Evolutionary conservation across 2,329 filamentous ascomycete species (phyloP).

Genomic region (Neofusicoccum sp.): DNA sequence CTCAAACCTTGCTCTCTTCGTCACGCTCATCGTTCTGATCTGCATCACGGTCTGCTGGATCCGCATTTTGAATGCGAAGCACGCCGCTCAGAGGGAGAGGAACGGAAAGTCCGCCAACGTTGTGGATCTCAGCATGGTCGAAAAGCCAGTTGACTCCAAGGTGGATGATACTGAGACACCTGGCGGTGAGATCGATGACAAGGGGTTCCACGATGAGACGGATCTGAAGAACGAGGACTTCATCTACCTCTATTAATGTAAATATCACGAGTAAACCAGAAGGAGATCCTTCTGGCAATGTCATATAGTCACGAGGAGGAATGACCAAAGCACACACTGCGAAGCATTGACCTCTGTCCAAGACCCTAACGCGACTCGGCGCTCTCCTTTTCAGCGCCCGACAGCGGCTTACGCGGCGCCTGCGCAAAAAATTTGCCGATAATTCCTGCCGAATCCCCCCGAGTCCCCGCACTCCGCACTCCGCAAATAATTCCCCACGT

Average conservation of each 20-base stretch:
- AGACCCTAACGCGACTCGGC: too few species aligned
- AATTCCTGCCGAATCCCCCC: background rate
- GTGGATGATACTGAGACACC: slow-evolving; percentile 30
- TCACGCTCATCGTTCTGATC: slow-evolving; percentile 56
- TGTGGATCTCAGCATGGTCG: slow-evolving; percentile 59
- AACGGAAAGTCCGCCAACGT: slow-evolving; percentile 60
- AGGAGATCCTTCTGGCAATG: background rate
- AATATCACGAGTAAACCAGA: background rate
- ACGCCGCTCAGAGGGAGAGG: slow-evolving; percentile 53
- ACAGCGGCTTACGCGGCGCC: too few species aligned
- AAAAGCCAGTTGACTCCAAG: slow-evolving; percentile 39
- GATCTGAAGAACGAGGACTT: slow-evolving; percentile 65
- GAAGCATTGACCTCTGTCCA: too few species aligned
- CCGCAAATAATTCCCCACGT: background rate
- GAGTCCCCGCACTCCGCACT: background rate
- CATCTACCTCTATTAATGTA: slow-evolving; percentile 53
- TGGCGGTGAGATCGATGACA: slow-evolving; percentile 33
- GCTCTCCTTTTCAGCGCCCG: too few species aligned
- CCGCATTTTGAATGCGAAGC: slow-evolving; percentile 53
- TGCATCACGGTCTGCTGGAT: slow-evolving; percentile 48
- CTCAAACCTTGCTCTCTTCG: slow-evolving; percentile 61
- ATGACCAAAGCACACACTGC: too few species aligned
- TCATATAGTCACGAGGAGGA: too few species aligned
- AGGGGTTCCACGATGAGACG: slow-evolving; percentile 58
- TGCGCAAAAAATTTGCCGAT: background rate